Base-by-base conservation (phyloP, 305 asterid genomes). In the Rubia peregrina region DNA sequence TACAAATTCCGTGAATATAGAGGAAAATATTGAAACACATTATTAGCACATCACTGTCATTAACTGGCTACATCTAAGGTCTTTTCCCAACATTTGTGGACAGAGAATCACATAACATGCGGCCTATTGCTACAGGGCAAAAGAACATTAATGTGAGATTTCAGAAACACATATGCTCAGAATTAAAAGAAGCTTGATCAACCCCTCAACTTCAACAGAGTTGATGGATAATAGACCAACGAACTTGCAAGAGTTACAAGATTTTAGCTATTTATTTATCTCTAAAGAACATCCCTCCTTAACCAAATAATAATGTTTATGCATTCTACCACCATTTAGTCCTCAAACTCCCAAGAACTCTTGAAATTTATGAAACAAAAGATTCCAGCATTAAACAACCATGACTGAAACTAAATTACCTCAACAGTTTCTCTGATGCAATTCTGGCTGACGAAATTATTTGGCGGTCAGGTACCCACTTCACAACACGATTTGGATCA, bases 401-500 rank as follows among this genome's bases (percentile, higher is more conserved):
- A 61, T 38, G 71, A 61, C 40, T 2, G 72, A 56, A 44, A 9
- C 48, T n/a, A 22, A 43, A 24, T 74, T 85, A 94, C 98, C 97
- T 84, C 78, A 90, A 76, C 77, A 91, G 55, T 74, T 90, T 90
- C 86, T 87, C 97, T 41, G 98, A 87, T 59, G 95, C 97, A 66
- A 90, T 75, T 75, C 95, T 90, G 77, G 99, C 95, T 67, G 97
- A 96, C 55, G 81, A 73, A 46, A 91, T 84, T 72, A 84, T 72
- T 71, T 86, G 83, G 68, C 69, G 90, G 81, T 89, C 89, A 4
- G 99, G 97, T 4, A 90, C 85, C 88, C 88, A 91, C 81, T 88
- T 87, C 80, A 95, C 89, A 51, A 73, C 83, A 76, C 96, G 90
- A 70, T 87, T 84, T 77, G 94, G 96, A 86, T 95, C 91, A 17